Conservation (phyloP, 768 basidiomycete species). For the Lactifluus volemus region DNA sequence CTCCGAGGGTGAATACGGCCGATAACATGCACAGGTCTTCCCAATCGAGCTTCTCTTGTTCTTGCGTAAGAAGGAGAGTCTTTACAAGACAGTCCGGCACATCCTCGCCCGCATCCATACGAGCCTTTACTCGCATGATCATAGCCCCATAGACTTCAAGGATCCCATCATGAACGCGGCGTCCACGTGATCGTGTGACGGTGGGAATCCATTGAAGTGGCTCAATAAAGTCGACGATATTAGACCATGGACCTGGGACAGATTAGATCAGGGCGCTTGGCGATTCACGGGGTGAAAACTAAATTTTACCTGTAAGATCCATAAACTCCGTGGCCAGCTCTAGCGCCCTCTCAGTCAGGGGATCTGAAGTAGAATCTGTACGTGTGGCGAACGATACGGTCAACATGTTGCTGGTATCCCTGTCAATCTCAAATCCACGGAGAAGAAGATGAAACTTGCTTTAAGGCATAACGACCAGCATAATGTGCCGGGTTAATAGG, state of each 20-base stretch:
- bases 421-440: neutral
- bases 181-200: constrained; percentile 30
- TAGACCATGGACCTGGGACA: constrained; percentile 33
- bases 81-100: constrained; percentile 31
- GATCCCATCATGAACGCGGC: constrained; percentile 31
- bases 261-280: neutral
- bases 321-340: constrained; percentile 38
- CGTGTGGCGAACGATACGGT: constrained; percentile 36
- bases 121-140: constrained; percentile 25
- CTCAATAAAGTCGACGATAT: constrained; percentile 37
- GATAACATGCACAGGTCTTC: constrained; percentile 30
- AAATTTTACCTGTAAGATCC: constrained; percentile 24
- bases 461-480: constrained; percentile 30
- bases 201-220: constrained; percentile 35
- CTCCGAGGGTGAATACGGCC: constrained; percentile 29
- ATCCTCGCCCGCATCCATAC: constrained; percentile 26
- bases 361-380: constrained; percentile 31
- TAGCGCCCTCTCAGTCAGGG: constrained; percentile 31
- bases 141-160: constrained; percentile 28
- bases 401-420: constrained; percentile 35
- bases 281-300: neutral
- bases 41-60: constrained; percentile 26
- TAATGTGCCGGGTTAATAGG: constrained; percentile 34
- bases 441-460: constrained; percentile 7
- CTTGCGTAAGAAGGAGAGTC: constrained; percentile 24